phyloP scores from a whole-genome alignment of 225 moss, liverwort and hornwort genomes.

The Neckera pumila region DNA sequence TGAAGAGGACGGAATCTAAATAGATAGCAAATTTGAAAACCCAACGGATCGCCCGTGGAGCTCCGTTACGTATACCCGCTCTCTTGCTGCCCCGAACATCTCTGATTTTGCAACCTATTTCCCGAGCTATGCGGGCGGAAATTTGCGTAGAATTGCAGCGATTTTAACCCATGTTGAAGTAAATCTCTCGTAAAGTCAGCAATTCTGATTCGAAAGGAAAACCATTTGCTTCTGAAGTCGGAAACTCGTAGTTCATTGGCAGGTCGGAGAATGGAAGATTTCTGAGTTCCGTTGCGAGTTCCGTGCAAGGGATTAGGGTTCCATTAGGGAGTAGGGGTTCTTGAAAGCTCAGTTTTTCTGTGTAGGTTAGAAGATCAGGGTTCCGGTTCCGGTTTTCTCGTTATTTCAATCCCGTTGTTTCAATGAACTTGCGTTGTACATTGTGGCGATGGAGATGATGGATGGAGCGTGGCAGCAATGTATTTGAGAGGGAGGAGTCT shows the following conservation, averaged over 20 bases:
- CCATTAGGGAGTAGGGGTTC: not conserved
- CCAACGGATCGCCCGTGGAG: not conserved
- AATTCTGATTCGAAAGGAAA: not conserved
- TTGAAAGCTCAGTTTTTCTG: not conserved
- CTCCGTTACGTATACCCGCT: not conserved
- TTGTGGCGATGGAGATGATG: not conserved
- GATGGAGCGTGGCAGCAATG: not conserved
- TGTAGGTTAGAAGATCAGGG: not conserved
- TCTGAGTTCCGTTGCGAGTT: not conserved
- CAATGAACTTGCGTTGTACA: not conserved
- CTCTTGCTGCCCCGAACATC: not conserved
- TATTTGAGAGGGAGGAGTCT: not conserved
- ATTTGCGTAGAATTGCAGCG: not conserved
- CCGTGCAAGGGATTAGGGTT: not conserved
- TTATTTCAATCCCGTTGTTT: not conserved
- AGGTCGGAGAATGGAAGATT: not conserved
- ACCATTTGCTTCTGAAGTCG: not conserved
- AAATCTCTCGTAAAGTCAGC: not conserved
- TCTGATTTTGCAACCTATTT: not conserved
- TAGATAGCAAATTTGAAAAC: not conserved
- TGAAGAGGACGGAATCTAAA: not conserved
- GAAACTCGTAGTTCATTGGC: not conserved
- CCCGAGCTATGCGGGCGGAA: not conserved
- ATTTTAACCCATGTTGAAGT: too few species aligned
- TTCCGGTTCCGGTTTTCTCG: not conserved